These are phyloP conservation scores for Symbiotaphrina buchneri DNA, from an alignment of 495 filamentous ascomycete species.

Conservation along the genomic window DNA sequence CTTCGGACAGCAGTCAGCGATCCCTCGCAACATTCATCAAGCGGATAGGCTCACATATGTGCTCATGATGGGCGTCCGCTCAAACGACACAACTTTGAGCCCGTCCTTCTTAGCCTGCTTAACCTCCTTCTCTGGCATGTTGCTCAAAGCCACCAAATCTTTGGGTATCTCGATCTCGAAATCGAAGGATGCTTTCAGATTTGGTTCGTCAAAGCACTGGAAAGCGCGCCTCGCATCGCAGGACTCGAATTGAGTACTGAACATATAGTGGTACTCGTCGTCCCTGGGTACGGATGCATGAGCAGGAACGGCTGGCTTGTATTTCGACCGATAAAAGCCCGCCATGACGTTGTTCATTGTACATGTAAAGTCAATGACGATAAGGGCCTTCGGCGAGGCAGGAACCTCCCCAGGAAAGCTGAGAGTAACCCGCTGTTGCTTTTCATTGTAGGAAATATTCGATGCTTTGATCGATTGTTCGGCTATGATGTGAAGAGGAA, in stretches of 20 bases:
- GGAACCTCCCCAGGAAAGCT: conserved; percentile 45
- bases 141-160: conserved; percentile 70
- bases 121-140: conserved; percentile 66
- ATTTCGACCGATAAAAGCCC: conserved; percentile 89
- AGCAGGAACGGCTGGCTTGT: conserved; percentile 53
- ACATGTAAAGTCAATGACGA: conserved; percentile 62
- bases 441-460: conserved; percentile 53
- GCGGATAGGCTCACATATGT: conserved; percentile 38
- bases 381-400: conserved; percentile 29
- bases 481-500: not conserved
- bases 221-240: conserved; percentile 88
- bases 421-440: conserved; percentile 56
- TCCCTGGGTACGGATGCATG: conserved; percentile 54
- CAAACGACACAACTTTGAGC: conserved; percentile 63
- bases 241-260: conserved; percentile 91
- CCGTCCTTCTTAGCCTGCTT: conserved; percentile 33
- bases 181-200: conserved; percentile 87
- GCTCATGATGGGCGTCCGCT: conserved; percentile 80
- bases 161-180: conserved; percentile 78
- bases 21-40: no score
- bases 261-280: conserved; percentile 70
- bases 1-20: no score
- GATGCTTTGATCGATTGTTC: conserved; percentile 25
- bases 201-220: conserved; percentile 96
- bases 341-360: conserved; percentile 88